Percentiles rank a stretch among this genome's conserved stretches.
phyloP scores from a whole-genome alignment of 257 asterid species.

The Jaltomata sinuosa region DNA sequence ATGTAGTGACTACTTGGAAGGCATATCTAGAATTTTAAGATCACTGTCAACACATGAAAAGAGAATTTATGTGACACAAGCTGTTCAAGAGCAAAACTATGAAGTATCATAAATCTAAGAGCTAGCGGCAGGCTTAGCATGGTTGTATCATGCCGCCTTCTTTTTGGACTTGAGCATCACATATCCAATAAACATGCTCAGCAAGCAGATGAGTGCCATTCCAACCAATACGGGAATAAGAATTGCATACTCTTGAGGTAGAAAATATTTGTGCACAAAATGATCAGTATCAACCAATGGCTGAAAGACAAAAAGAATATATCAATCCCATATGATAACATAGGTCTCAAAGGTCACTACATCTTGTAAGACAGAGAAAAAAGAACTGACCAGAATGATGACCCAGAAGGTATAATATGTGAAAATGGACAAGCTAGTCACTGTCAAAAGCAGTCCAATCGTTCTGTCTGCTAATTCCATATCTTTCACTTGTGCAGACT shows the following conservation, averaged over 20 bases:
- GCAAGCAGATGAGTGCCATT: slow-evolving; percentile 51
- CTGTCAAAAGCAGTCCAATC: slow-evolving; percentile 61
- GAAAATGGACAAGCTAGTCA: slow-evolving; percentile 70
- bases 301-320: slow-evolving; percentile 27
- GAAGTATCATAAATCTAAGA: background rate
- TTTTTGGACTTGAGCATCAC: slow-evolving; percentile 78
- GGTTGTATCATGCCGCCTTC: slow-evolving; percentile 45
- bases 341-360: background rate
- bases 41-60: background rate
- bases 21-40: background rate
- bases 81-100: background rate
- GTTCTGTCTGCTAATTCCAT: slow-evolving; percentile 89
- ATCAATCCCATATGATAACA: background rate
- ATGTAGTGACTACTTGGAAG: background rate
- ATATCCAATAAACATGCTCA: slow-evolving; percentile 63
- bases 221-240: slow-evolving; percentile 62
- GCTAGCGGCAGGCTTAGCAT: background rate
- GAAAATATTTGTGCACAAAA: slow-evolving; percentile 88
- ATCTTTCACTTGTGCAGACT: background rate
- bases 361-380: background rate
- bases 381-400: slow-evolving; percentile 64
- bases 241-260: slow-evolving; percentile 78
- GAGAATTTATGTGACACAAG: background rate
- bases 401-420: slow-evolving; percentile 94
- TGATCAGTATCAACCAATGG: slow-evolving; percentile 86